Evolutionary conservation across 108 stramenopile species (phyloP), one percentile per base, ranked within the genome.

Genomic region (Skeletonema tropicum): DNA sequence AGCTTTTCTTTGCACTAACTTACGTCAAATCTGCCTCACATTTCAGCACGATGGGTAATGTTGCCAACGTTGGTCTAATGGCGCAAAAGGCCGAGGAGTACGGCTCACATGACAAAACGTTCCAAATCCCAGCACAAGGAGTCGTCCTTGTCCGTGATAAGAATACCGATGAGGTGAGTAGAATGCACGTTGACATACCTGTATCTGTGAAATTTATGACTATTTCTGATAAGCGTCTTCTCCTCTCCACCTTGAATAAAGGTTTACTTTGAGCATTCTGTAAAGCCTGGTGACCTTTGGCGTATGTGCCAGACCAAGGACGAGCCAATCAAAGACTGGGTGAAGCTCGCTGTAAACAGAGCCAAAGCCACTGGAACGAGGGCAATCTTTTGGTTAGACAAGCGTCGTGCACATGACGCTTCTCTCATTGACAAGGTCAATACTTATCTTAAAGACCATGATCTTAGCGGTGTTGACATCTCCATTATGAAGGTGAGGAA

Each of bases 251-350:
- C n/a, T 46, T n/a, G 25, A 14, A 4, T 31, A 30, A 26, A 75
- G 74, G 88, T 88, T 0, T 90, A 89, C 80, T 86, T 86, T 63
- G 85, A 90, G 62, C 96, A 95, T 68, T 31, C 26, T 26, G 97
- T 97, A 15, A 87, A 89, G 52, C 70, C 81, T 42, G 97, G 97
- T n/a, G 97, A 97, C 64, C 86, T 97, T 74, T 97, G 95, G 94
- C 82, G 97, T 36, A 96, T 96, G 97, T 95, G 95, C 71, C 94
- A 96, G 80, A 94, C 94, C 33, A 96, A 96, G 83, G 97, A 97
- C 71, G 89, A 85, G 21, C 89, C 97, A 60, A 94, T 97, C 71
- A 79, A 85, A 35, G 97, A 97, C 79, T 97, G 97, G 97, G 97
- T 97, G 38, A 84, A 82, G 26, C 78, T 97, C 42, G 95, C 97